Conservation (phyloP, 1,139 yeast genomes). For the Kodamaea arcana region DNA sequence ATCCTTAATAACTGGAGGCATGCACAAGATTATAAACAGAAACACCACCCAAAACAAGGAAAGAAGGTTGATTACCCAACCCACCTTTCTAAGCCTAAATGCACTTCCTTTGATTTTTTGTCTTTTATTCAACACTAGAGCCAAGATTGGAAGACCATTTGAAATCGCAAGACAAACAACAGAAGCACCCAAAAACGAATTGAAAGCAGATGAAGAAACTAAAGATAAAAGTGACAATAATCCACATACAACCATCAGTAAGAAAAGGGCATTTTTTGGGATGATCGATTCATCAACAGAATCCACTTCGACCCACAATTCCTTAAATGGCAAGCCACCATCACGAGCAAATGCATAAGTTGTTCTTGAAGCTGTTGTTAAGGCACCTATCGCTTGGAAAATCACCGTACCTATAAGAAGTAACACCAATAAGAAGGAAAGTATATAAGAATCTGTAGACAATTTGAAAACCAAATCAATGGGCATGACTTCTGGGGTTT, state of each 20-base stretch:
- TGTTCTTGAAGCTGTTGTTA: constrained; percentile 83
- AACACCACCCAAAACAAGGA: constrained; percentile 60
- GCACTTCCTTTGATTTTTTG: constrained; percentile 66
- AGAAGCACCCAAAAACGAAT: constrained; percentile 85
- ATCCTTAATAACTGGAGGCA: constrained; percentile 67
- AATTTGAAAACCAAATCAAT: constrained; percentile 64
- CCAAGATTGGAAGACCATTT: constrained; percentile 69
- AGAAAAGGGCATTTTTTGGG: constrained; percentile 68
- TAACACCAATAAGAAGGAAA: constrained; percentile 63
- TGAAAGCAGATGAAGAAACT: constrained; percentile 71
- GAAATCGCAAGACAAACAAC: constrained; percentile 74
- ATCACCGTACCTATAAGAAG: constrained; percentile 67
- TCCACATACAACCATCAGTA: constrained; percentile 65
- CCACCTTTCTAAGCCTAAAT: constrained; percentile 60
- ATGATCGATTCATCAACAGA: constrained; percentile 52
- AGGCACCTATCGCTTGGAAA: constrained; percentile 75
- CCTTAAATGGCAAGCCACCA: constrained; percentile 73
- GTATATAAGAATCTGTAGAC: constrained; percentile 63
- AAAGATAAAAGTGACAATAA: constrained; percentile 61
- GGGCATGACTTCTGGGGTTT: constrained; percentile 63
- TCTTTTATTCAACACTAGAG: constrained; percentile 59
- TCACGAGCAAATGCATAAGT: constrained; percentile 88
- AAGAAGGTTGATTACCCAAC: constrained; percentile 59
- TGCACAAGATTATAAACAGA: constrained; percentile 60
- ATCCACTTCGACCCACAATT: constrained; percentile 63